These are phyloP conservation scores for Nicotiana paniculata DNA, from an alignment of 257 asterid genomes.

Conservation along the genomic window DNA sequence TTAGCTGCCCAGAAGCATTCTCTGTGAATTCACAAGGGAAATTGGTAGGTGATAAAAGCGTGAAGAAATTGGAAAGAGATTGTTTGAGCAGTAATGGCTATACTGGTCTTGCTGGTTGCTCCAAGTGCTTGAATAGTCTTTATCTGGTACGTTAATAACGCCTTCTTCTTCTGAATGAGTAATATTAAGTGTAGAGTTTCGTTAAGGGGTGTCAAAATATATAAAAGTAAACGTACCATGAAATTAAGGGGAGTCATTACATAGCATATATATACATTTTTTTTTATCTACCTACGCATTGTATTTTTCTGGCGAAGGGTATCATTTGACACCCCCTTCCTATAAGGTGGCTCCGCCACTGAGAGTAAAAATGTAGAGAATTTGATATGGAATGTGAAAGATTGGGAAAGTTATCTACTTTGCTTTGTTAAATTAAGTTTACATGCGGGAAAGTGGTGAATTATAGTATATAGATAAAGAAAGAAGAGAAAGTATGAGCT, in stretches of 20 bases:
- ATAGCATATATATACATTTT: too few relatives aligned
- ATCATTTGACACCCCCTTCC: too few relatives aligned
- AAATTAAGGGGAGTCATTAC: too few relatives aligned
- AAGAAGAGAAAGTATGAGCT: background rate
- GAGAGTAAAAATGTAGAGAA: background rate
- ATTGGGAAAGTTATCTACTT: background rate
- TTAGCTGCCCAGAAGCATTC: slow-evolving; percentile 74
- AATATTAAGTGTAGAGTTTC: background rate
- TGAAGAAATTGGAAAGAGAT: slow-evolving; percentile 60
- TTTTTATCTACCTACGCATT: too few relatives aligned
- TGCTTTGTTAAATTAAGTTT: background rate
- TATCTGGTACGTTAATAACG: slow-evolving; percentile 27
- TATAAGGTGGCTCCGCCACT: too few relatives aligned
- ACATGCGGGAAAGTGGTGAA: background rate
- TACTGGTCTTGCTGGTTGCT: slow-evolving; percentile 59
- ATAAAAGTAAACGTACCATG: too few relatives aligned
- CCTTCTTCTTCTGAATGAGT: background rate
- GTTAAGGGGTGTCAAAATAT: too few relatives aligned
- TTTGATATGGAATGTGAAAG: background rate
- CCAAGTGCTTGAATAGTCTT: slow-evolving; percentile 65
- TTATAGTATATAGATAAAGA: background rate
- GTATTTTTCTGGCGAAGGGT: too few relatives aligned
- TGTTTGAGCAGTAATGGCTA: slow-evolving; percentile 36
- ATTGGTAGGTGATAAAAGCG: slow-evolving; percentile 50
- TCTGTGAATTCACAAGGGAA: slow-evolving; percentile 41